A percentile compares a stretch with the other conserved stretches of the same genome.
These are phyloP conservation scores for Pueraria montana DNA, from an alignment of 306 rosid species.

Conservation along the genomic window DNA sequence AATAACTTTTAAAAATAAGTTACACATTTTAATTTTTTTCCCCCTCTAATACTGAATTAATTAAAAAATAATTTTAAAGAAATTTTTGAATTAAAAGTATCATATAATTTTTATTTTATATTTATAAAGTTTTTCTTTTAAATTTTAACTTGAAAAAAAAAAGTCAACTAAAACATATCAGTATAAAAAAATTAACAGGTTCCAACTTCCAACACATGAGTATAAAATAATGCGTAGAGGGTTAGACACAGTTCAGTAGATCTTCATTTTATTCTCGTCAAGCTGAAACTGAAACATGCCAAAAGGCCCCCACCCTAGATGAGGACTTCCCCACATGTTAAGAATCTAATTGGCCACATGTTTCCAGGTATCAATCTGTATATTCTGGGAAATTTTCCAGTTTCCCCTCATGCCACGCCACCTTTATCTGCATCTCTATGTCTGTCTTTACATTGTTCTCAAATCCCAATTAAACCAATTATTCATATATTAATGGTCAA, in stretches of 20 bases:
- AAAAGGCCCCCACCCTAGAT: conserved; percentile 47
- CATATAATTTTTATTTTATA: too few species aligned
- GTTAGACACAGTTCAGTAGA: not conserved
- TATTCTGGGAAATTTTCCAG: conserved; percentile 18
- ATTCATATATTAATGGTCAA: not conserved
- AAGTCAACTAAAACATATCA: too few species aligned
- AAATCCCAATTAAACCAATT: not conserved
- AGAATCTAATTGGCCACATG: conserved; percentile 43
- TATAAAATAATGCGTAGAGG: not conserved
- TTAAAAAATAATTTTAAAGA: too few species aligned
- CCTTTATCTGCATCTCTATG: not conserved
- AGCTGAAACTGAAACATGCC: not conserved
- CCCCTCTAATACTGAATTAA: too few species aligned
- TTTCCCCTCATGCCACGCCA: not conserved
- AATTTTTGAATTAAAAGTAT: too few species aligned
- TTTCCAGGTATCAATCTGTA: conserved; percentile 31
- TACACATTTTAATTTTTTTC: too few species aligned
- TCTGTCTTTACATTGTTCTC: not conserved
- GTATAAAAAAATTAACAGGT: too few species aligned
- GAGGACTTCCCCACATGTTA: conserved; percentile 44
- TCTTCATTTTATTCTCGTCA: not conserved
- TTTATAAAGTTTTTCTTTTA: not conserved
- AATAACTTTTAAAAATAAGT: too few species aligned
- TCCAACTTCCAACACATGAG: not conserved
- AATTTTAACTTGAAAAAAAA: too few species aligned